Evolutionary conservation across 441 rosid species (phyloP).

Genomic region (Populus hybrid): DNA sequence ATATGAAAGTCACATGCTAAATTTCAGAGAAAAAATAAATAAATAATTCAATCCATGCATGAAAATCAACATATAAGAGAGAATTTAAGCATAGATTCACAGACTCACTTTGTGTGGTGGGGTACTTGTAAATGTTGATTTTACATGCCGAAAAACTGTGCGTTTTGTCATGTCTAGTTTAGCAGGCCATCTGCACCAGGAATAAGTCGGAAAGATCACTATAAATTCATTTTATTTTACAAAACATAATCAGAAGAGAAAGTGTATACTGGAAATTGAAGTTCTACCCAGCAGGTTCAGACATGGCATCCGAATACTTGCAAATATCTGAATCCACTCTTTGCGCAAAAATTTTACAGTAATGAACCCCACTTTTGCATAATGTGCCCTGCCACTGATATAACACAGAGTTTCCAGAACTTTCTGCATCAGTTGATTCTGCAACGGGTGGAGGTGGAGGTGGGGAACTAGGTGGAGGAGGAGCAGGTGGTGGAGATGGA

Average conservation of each 20-base stretch:
- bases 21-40: background rate
- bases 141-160: constrained; percentile 81
- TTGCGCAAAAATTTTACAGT: constrained; percentile 69
- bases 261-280: constrained; percentile 8
- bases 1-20: background rate
- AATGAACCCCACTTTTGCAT: constrained; percentile 90
- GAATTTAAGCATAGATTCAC: background rate
- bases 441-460: constrained; percentile 56
- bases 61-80: background rate
- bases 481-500: constrained; percentile 69
- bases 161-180: constrained; percentile 93
- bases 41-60: background rate
- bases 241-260: constrained; percentile 14
- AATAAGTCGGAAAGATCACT: constrained; percentile 14
- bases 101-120: constrained; percentile 77
- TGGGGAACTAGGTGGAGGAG: constrained; percentile 88
- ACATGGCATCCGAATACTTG: constrained; percentile 61
- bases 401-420: constrained; percentile 41
- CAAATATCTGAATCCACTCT: constrained; percentile 73
- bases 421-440: constrained; percentile 40
- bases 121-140: constrained; percentile 65
- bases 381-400: constrained; percentile 78
- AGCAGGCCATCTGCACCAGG: constrained; percentile 81
- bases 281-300: constrained; percentile 84
- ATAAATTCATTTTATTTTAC: constrained; percentile 9